A percentile compares a stretch with the other conserved stretches of the same genome.
These are phyloP conservation scores for Colletotrichum australisinense DNA, from an alignment of 2,329 filamentous ascomycete species.

Conservation along the genomic window DNA sequence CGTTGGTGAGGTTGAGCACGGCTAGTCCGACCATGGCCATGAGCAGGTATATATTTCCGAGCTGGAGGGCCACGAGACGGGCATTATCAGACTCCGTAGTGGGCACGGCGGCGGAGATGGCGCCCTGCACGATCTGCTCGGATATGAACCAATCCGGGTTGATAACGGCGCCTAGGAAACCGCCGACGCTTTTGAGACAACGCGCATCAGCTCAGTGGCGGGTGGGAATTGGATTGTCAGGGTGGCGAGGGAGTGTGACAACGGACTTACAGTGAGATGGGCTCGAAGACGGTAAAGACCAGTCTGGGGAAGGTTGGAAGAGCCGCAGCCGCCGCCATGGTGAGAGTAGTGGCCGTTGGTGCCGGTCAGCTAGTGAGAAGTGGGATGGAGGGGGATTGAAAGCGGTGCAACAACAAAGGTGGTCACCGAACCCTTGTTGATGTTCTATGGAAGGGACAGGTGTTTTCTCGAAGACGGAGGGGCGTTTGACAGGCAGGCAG, in stretches of 20 bases:
- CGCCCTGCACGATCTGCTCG: slow-evolving; percentile 64
- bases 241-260: slow-evolving; percentile 43
- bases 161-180: slow-evolving; percentile 66
- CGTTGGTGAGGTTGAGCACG: slow-evolving; percentile 72
- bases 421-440: background rate
- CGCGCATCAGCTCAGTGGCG: slow-evolving; percentile 26
- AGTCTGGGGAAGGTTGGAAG: slow-evolving; percentile 73
- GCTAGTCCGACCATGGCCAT: slow-evolving; percentile 73
- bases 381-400: background rate
- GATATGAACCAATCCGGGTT: slow-evolving; percentile 71
- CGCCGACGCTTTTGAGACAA: slow-evolving; percentile 61
- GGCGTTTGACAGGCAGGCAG: background rate
- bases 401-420: background rate
- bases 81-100: slow-evolving; percentile 55
- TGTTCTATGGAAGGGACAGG: background rate
- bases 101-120: slow-evolving; percentile 34
- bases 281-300: slow-evolving; percentile 76
- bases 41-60: slow-evolving; percentile 77
- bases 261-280: slow-evolving; percentile 70
- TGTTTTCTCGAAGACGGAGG: background rate
- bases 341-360: background rate
- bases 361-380: background rate
- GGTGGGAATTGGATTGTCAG: background rate
- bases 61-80: slow-evolving; percentile 71
- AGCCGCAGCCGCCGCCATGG: slow-evolving; percentile 64